Conservation (phyloP, 176 grass and related monocot genomes). For the Oryza glaberrima region DNA sequence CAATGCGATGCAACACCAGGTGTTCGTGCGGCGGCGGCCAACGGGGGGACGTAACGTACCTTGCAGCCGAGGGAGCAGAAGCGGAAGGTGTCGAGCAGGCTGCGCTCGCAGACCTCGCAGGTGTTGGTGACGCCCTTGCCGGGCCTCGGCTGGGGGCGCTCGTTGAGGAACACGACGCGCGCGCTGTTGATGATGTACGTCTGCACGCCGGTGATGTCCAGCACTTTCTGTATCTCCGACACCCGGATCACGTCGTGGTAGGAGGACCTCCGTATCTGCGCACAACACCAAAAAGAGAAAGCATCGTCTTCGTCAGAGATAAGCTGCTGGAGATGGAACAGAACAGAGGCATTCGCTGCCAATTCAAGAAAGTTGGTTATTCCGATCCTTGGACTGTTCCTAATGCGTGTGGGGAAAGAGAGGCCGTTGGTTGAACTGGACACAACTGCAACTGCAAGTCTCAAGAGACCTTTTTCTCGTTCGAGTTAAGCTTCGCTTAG, state of each 20-base stretch:
- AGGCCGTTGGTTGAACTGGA: conserved; percentile 32
- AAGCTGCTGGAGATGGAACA: conserved; percentile 41
- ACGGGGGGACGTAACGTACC: conserved; percentile 16
- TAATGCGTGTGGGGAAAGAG: conserved; percentile 39
- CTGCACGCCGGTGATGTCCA: conserved; percentile 96
- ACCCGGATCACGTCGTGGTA: conserved; percentile 99
- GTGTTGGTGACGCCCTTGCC: conserved; percentile 98
- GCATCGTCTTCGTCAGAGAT: conserved; percentile 3
- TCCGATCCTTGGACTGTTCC: conserved; percentile 1
- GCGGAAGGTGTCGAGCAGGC: conserved; percentile 93
- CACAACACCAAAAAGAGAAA: background rate
- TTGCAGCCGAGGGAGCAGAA: conserved; percentile 99
- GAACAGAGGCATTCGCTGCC: conserved; percentile 32
- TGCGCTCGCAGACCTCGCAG: conserved; percentile 93
- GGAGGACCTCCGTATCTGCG: conserved; percentile 86
- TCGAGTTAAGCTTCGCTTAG: background rate
- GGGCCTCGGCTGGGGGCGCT: conserved; percentile 86
- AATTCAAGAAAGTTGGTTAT: conserved; percentile 31
- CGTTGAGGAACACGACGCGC: conserved; percentile 97
- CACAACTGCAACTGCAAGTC: background rate
- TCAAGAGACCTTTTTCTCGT: background rate
- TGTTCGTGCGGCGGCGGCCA: background rate
- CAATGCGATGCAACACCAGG: conserved; percentile 15
- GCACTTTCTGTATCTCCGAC: conserved; percentile 94
- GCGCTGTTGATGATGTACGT: conserved; percentile 99